These are phyloP conservation scores for Wallacemonas sp. DNA, from an alignment of 208 protist species.

Conservation along the genomic window DNA sequence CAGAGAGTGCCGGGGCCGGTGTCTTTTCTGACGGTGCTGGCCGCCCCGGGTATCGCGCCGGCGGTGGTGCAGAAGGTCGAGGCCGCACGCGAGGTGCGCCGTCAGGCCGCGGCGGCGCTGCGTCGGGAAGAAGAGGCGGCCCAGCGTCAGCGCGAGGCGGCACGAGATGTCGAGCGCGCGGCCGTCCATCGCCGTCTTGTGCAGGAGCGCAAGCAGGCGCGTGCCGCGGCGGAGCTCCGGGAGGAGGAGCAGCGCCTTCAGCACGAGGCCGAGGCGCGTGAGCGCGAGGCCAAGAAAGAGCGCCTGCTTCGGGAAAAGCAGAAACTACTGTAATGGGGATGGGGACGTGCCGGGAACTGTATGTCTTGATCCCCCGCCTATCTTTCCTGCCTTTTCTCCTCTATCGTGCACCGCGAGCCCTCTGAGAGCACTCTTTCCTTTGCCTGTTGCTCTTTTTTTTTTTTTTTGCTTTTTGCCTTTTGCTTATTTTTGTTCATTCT, in stretches of 20 bases:
- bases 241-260: constrained; percentile 30
- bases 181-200: constrained; percentile 50
- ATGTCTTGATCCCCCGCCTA: too few relatives aligned
- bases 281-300: constrained; percentile 40
- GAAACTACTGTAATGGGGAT: neutral
- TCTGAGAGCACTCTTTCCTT: too few relatives aligned
- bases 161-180: constrained; percentile 57
- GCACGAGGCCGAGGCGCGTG: constrained; percentile 33
- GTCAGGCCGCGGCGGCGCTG: constrained; percentile 41
- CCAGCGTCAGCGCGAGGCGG: constrained; percentile 45
- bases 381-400: too few relatives aligned
- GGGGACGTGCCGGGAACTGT: too few relatives aligned
- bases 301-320: constrained; percentile 38
- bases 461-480: neutral
- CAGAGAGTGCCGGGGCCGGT: neutral
- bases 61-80: constrained; percentile 46
- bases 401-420: too few relatives aligned
- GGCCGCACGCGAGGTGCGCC: constrained; percentile 51
- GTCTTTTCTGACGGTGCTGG: constrained; percentile 24
- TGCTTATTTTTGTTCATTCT: neutral
- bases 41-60: constrained; percentile 47
- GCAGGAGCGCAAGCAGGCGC: constrained; percentile 54
- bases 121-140: constrained; percentile 55
- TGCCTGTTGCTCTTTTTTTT: neutral
- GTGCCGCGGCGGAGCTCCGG: constrained; percentile 29